Conservation (phyloP, 2,329 filamentous ascomycete genomes). For the Xylariomycetidae sp. region DNA sequence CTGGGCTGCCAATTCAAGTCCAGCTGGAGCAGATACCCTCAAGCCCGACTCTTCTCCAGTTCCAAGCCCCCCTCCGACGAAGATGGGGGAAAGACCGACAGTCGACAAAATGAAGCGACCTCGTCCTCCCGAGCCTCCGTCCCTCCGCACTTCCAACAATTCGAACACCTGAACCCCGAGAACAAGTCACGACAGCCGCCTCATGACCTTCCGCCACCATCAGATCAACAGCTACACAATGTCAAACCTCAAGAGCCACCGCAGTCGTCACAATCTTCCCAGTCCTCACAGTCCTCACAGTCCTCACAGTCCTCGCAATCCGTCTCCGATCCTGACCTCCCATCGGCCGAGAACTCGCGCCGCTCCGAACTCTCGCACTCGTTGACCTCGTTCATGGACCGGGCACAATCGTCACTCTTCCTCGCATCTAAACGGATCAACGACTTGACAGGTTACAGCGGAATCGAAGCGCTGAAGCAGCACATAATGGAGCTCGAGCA, state of each 20-base stretch:
- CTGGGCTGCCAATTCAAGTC: slow-evolving; percentile 21
- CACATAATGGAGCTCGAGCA: slow-evolving; percentile 66
- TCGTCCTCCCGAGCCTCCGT: not conserved
- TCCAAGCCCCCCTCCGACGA: slow-evolving; percentile 16
- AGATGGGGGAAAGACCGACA: slow-evolving; percentile 2
- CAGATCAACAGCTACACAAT: slow-evolving; percentile 1
- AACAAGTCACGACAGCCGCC: too few species aligned
- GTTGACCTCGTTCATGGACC: slow-evolving; percentile 77
- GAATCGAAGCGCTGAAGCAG: slow-evolving; percentile 78
- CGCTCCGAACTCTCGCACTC: slow-evolving; percentile 36
- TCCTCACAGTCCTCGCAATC: slow-evolving; percentile 6
- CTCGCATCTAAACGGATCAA: slow-evolving; percentile 85
- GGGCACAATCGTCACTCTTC: slow-evolving; percentile 77
- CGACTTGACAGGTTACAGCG: slow-evolving; percentile 87
- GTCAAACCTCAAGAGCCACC: not conserved
- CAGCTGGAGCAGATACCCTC: slow-evolving; percentile 11
- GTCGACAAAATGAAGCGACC: slow-evolving; percentile 1
- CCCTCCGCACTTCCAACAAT: slow-evolving; percentile 1
- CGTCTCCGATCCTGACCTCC: slow-evolving; percentile 29
- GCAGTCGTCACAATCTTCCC: slow-evolving; percentile 3
- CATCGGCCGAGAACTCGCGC: slow-evolving; percentile 39
- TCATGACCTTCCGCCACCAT: too few species aligned
- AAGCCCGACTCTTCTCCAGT: slow-evolving; percentile 25
- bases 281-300: slow-evolving; percentile 4
- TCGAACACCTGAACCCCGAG: too few species aligned